Evolutionary conservation across 192 early-diverging fungal genomes (phyloP), one percentile per base, ranked within the genome.

Genomic region (Umbelopsis vinacea): DNA sequence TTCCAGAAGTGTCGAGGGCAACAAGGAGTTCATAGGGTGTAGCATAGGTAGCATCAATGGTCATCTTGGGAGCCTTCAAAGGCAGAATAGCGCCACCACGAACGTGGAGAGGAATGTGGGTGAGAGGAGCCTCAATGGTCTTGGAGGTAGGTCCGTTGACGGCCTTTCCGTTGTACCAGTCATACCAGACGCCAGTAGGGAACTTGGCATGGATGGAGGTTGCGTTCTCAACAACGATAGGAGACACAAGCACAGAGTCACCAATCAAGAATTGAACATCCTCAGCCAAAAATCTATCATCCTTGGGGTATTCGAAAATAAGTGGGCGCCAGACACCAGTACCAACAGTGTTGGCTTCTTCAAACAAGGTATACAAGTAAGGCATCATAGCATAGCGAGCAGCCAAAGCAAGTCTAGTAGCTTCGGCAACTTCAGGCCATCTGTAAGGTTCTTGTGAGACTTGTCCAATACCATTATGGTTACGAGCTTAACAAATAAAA

Each of bases 251-350:
- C 45, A 92, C 71, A 22, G 71, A 71, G 40, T 80, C 74, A 45
- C 91, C 91, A 53, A 92, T 67, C 12, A 92, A 52, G 69, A 91
- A 73, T 72, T 92, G 91, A 0, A 74, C 68, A 71, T 92, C 91
- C 15, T 85, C 86, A 60, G 72, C 79, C 3, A 69, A 60, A 6
- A 77, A 71, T 3, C 46, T 48, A 6, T 76, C 8, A 50, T 76
- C 77, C 2, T 77, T 29, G 4, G 86, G 77, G 53, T 75, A 91
- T 71, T 79, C 72, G 66, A 88, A 92, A 24, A 85, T 75, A 26
- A 92, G 57, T 0, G 90, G 84, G 2, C 82, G 82, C 67, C 82
- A 84, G 3, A 90, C 77, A 10, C 86, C 84, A 67, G 78, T 83
- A 54, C 90, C 90, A 0, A 72, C 54, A 33, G 75, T 78, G 43